A percentile compares a stretch with the other conserved stretches of the same genome.
phyloP scores from a whole-genome alignment of 345 rosid genomes.

The Cardiospermum halicacabum region DNA sequence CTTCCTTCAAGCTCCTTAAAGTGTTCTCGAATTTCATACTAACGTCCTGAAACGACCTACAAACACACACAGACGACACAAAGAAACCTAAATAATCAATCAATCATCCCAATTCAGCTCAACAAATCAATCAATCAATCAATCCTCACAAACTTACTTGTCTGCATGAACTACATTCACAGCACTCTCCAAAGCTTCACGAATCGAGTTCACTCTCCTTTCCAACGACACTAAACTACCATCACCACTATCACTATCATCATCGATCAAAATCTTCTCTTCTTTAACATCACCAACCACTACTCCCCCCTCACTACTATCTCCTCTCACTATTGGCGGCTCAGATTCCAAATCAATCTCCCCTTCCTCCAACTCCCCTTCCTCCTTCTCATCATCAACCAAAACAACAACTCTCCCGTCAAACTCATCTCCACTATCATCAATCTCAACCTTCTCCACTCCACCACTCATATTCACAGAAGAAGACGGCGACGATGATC shows the following conservation, averaged over 20 bases:
- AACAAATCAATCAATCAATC: slow-evolving; percentile 10
- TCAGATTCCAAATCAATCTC: slow-evolving; percentile 82
- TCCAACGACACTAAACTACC: slow-evolving; percentile 30
- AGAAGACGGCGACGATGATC: slow-evolving; percentile 33
- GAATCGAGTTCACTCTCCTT: slow-evolving; percentile 36
- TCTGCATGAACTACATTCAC: slow-evolving; percentile 46
- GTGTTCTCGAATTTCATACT: slow-evolving; percentile 52
- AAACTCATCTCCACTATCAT: slow-evolving; percentile 53
- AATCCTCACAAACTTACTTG: slow-evolving; percentile 50
- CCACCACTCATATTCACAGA: slow-evolving; percentile 24
- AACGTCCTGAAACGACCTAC: slow-evolving; percentile 68
- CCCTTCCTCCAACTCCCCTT: slow-evolving; percentile 96
- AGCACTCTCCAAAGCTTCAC: slow-evolving; percentile 54
- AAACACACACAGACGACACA: slow-evolving; percentile 17
- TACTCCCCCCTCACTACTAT: slow-evolving; percentile 17
- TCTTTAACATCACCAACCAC: slow-evolving; percentile 33
- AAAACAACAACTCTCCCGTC: slow-evolving; percentile 6
- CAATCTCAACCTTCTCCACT: slow-evolving; percentile 46
- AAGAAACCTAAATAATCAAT: slow-evolving; percentile 5
- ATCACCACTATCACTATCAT: slow-evolving; percentile 24
- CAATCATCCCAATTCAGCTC: not conserved
- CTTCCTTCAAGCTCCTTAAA: slow-evolving; percentile 58
- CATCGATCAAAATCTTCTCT: slow-evolving; percentile 21
- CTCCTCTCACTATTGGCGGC: slow-evolving; percentile 21
- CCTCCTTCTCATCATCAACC: slow-evolving; percentile 57